Base-by-base conservation (phyloP, 2,329 filamentous ascomycete genomes). In the Fonsecaea nubica region DNA sequence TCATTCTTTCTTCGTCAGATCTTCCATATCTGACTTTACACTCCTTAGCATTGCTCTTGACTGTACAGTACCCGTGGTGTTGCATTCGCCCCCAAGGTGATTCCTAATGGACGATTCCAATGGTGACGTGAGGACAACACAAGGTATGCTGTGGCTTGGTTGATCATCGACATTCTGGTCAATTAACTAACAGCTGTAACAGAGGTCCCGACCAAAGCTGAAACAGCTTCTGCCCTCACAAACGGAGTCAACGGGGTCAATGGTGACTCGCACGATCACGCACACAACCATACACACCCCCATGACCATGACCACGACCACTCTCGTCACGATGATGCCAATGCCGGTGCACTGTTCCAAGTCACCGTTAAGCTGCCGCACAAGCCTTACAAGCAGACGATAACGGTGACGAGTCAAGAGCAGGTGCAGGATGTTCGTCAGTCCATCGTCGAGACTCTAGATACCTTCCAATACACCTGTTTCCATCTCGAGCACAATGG, bases 341-440 rank as follows among this genome's bases (percentile, higher is more conserved):
- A 66, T 50, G 66, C 70, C n/a, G 66, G 68, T 83, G 83, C 81
- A 74, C 84, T 89, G 73, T 90, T 90, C 80, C 85, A 88, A 77
- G 83, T 97, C 75, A 91, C 88, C 68, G 88, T 98, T 75, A 87
- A 90, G 78, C 87, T 97, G 65, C 94, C 94, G 63, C 90, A 93
- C 76, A 87, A 89, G 73, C 88, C 91, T 12, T 86, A 88, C 74
- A 89, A 92, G 80, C 91, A 96, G 75, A 88, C 93, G 77, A 89
- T 97, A 73, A 93, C 92, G 87, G 93, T 96, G 64, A 94, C 92
- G 50, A 90, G 90, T 72, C 91, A 97, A 84, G 96, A 99, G 81
- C 94, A 97, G 79, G 90, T 98, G 68, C 95, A 98, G 80, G 95
- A 99, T 83, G 89, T 99, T 74, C 92, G 95, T 72, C 95, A 98